These are phyloP conservation scores for Fusarium austroafricanum DNA, from an alignment of 2,329 filamentous ascomycete species.

Conservation along the genomic window DNA sequence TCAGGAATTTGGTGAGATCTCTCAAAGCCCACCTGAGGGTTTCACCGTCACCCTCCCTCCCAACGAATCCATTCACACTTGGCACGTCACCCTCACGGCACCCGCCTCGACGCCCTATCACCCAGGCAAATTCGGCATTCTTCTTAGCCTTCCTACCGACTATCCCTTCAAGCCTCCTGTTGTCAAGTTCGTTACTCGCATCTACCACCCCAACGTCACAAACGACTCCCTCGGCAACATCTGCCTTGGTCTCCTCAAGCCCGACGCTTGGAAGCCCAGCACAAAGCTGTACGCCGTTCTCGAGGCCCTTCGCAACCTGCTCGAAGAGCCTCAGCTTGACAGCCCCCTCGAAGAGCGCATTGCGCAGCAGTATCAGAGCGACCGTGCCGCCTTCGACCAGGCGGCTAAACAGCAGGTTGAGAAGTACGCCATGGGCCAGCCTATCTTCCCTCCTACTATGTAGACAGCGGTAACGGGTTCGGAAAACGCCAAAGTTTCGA, in stretches of 20 bases:
- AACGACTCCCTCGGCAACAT: slow-evolving; percentile 88
- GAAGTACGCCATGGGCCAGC: slow-evolving; percentile 71
- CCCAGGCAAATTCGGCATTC: slow-evolving; percentile 79
- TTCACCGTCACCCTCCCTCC: slow-evolving; percentile 60
- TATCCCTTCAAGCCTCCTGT: slow-evolving; percentile 92
- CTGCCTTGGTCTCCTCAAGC: slow-evolving; percentile 85
- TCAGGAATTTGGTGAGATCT: slow-evolving; percentile 67
- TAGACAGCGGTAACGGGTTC: slow-evolving; percentile 4
- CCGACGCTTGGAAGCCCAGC: slow-evolving; percentile 92
- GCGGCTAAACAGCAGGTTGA: slow-evolving; percentile 79
- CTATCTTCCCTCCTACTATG: slow-evolving; percentile 50
- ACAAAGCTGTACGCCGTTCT: slow-evolving; percentile 81
- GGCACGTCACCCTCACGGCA: slow-evolving; percentile 62
- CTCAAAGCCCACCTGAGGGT: slow-evolving; percentile 58
- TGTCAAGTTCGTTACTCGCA: slow-evolving; percentile 85
- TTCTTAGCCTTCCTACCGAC: slow-evolving; percentile 78
- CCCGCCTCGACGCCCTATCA: slow-evolving; percentile 60
- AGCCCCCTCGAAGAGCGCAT: slow-evolving; percentile 90
- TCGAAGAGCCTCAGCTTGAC: slow-evolving; percentile 86
- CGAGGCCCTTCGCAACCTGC: slow-evolving; percentile 77
- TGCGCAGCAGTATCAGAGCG: slow-evolving; percentile 82
- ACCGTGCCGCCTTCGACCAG: slow-evolving; percentile 77
- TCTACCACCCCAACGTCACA: slow-evolving; percentile 95
- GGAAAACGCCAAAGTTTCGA: no score
- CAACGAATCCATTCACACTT: slow-evolving; percentile 63